Conservation (phyloP, 345 rosid species). For the Gossypium turneri region DNA sequence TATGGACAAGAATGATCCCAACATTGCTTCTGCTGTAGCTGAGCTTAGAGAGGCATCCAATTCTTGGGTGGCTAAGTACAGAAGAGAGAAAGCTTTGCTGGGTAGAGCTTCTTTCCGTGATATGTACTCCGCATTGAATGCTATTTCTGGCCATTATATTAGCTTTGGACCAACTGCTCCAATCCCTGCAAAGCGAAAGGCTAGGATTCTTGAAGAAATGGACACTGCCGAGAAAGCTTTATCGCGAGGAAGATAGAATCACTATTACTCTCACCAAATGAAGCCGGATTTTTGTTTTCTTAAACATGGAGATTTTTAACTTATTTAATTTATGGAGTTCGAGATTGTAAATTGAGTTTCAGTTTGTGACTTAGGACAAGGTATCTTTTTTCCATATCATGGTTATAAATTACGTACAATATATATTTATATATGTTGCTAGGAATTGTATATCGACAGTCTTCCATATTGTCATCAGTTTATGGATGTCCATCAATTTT, state of each 20-base stretch:
- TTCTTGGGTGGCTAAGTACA: slow-evolving; percentile 91
- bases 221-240: slow-evolving; percentile 89
- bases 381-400: neutral
- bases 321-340: slow-evolving; percentile 7
- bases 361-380: slow-evolving; percentile 15
- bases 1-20: slow-evolving; percentile 77
- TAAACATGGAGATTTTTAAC: neutral
- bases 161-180: slow-evolving; percentile 95
- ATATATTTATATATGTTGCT: neutral
- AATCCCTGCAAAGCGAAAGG: slow-evolving; percentile 73
- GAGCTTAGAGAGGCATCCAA: slow-evolving; percentile 74
- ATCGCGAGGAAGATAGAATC: slow-evolving; percentile 52
- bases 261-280: neutral
- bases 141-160: slow-evolving; percentile 84
- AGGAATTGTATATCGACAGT: neutral
- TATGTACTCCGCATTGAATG: slow-evolving; percentile 87
- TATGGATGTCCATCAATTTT: neutral
- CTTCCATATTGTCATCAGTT: neutral
- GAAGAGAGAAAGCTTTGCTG: slow-evolving; percentile 80
- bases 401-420: neutral
- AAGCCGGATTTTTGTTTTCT: neutral
- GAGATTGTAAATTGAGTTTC: slow-evolving; percentile 21
- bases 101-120: slow-evolving; percentile 79
- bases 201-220: slow-evolving; percentile 89
- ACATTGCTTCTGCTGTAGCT: slow-evolving; percentile 68